phyloP scores from a whole-genome alignment of 2,329 filamentous ascomycete species.

The Sphaceloma murrayae region DNA sequence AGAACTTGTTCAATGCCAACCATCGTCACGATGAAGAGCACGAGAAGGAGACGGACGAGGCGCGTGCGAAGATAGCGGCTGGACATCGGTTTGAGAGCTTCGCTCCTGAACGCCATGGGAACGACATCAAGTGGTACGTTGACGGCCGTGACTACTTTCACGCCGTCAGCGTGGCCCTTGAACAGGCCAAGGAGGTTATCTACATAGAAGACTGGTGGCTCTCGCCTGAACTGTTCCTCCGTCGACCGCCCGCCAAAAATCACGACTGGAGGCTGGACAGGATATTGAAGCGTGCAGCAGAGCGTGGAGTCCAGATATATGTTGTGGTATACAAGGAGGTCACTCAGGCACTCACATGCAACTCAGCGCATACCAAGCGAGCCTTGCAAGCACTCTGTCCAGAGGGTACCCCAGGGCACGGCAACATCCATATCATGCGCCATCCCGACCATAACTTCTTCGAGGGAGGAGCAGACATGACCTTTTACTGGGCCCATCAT shows the following conservation, averaged over 20 bases:
- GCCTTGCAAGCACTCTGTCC: slow-evolving; percentile 71
- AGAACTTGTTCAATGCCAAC: slow-evolving; percentile 67
- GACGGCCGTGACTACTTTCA: slow-evolving; percentile 94
- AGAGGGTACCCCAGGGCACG: slow-evolving; percentile 68
- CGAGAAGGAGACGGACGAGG: slow-evolving; percentile 72
- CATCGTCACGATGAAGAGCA: slow-evolving; percentile 93
- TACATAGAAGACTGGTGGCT: slow-evolving; percentile 98
- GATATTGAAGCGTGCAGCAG: slow-evolving; percentile 75
- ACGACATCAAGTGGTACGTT: slow-evolving; percentile 93
- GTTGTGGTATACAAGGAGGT: slow-evolving; percentile 86
- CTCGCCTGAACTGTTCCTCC: slow-evolving; percentile 76
- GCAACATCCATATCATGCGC: slow-evolving; percentile 80
- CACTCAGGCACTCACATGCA: slow-evolving; percentile 61
- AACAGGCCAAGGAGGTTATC: slow-evolving; percentile 81
- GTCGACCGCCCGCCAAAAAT: slow-evolving; percentile 70
- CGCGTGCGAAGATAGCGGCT: slow-evolving; percentile 61
- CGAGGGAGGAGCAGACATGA: slow-evolving; percentile 91
- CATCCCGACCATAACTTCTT: slow-evolving; percentile 94
- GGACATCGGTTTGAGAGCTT: slow-evolving; percentile 80
- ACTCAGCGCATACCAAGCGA: slow-evolving; percentile 86
- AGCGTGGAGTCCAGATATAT: slow-evolving; percentile 89
- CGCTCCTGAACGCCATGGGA: slow-evolving; percentile 76
- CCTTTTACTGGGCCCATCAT: slow-evolving; percentile 95
- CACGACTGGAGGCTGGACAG: slow-evolving; percentile 84
- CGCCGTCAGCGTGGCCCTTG: slow-evolving; percentile 80